Conservation (phyloP, 306 rosid species). For the Citrullus mucosospermus region DNA sequence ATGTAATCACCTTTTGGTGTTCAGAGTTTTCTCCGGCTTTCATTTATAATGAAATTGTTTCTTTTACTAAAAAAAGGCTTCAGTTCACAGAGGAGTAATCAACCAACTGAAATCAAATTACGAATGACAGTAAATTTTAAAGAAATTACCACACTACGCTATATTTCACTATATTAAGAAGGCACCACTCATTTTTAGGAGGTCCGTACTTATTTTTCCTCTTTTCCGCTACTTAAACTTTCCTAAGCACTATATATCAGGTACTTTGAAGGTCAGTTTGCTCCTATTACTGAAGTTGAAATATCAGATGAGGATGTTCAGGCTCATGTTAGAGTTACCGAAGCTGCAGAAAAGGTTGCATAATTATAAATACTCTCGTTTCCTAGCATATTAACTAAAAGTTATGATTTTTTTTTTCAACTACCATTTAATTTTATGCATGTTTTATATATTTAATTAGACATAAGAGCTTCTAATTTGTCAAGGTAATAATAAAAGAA, state of each 20-base stretch:
- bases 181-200: background rate
- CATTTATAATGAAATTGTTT: too few species aligned
- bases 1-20: too few species aligned
- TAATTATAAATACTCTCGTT: slow-evolving; percentile 5
- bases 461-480: background rate
- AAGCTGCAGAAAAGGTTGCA: slow-evolving; percentile 78
- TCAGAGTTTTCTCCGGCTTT: too few species aligned
- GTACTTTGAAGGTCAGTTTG: slow-evolving; percentile 84
- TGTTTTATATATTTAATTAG: background rate
- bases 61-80: background rate
- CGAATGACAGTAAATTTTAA: background rate
- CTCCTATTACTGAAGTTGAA: slow-evolving; percentile 66
- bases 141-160: background rate
- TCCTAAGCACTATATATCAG: slow-evolving; percentile 20
- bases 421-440: background rate
- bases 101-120: background rate
- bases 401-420: background rate
- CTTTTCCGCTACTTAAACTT: background rate
- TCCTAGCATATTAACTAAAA: background rate
- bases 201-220: background rate
- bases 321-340: slow-evolving; percentile 39
- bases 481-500: background rate
- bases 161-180: background rate
- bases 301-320: slow-evolving; percentile 32
- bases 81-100: background rate